Conservation (phyloP, 805 yeast species). For the Kazachstania martiniae region DNA sequence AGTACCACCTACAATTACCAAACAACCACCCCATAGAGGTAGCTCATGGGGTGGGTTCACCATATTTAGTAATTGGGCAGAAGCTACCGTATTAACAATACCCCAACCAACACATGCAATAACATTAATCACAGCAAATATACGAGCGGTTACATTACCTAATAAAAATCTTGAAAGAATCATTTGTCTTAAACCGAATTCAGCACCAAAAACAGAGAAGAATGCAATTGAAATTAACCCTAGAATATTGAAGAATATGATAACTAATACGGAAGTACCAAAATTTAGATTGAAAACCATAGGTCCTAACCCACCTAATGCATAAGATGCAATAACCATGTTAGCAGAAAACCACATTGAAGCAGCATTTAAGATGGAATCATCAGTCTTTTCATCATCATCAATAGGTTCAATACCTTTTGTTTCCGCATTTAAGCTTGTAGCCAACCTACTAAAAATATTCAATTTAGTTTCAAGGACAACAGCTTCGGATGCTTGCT, state of each 20-base stretch:
- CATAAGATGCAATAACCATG: constrained; percentile 71
- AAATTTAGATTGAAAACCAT: constrained; percentile 48
- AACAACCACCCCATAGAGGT: constrained; percentile 88
- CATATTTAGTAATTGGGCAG: constrained; percentile 73
- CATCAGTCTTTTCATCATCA: constrained; percentile 65
- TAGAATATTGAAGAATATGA: constrained; percentile 24
- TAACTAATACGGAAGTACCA: constrained; percentile 10
- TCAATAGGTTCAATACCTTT: constrained; percentile 75
- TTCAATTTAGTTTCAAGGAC: constrained; percentile 9
- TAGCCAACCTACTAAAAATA: constrained; percentile 16
- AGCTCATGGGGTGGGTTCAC: constrained; percentile 46
- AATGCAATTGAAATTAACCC: constrained; percentile 76
- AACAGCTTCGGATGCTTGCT: constrained; percentile 4
- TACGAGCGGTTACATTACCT: constrained; percentile 66
- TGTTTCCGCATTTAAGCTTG: constrained; percentile 36
- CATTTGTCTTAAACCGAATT: constrained; percentile 82
- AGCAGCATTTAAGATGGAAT: constrained; percentile 56
- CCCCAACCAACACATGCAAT: constrained; percentile 93
- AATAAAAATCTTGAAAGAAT: constrained; percentile 64
- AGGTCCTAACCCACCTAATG: constrained; percentile 65
- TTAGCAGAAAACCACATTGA: constrained; percentile 90
- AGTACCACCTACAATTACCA: constrained; percentile 58
- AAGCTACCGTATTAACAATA: constrained; percentile 80
- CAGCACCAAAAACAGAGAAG: constrained; percentile 74
- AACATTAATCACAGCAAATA: constrained; percentile 66